Conservation (phyloP, 2,329 filamentous ascomycete species). For the Talaromyces sp. region DNA sequence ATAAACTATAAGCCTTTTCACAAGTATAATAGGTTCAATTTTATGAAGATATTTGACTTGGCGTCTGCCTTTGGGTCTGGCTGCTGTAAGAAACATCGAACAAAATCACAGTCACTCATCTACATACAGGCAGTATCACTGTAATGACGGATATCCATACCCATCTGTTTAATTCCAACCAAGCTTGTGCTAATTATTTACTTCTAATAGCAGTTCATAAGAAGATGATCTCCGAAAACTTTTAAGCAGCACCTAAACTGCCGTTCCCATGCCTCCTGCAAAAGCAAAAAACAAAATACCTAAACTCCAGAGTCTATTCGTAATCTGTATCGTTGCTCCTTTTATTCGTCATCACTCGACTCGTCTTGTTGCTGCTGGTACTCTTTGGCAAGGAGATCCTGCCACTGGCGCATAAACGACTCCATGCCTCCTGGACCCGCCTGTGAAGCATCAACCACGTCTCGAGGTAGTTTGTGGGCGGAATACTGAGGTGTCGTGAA, state of each 20-base stretch:
- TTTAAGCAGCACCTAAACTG: not conserved
- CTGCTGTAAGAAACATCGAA: not conserved
- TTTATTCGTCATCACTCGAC: conserved; percentile 25
- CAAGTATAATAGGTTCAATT: not conserved
- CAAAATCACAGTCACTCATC: not conserved
- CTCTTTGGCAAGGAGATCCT: conserved; percentile 48
- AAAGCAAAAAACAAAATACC: not conserved
- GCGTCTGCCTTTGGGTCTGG: not conserved
- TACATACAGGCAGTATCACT: not conserved
- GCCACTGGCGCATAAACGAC: conserved; percentile 75
- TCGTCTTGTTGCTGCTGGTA: conserved; percentile 33
- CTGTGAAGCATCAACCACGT: conserved; percentile 69
- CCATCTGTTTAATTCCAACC: not conserved
- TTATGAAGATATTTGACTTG: not conserved
- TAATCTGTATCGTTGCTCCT: not conserved
- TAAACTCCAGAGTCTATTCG: not conserved
- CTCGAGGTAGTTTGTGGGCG: conserved; percentile 89
- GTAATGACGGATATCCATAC: not conserved
- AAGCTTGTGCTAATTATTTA: not conserved
- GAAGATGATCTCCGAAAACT: not conserved
- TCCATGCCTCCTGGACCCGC: conserved; percentile 69
- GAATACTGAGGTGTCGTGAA: conserved; percentile 85
- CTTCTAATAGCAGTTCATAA: not conserved
- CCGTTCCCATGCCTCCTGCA: not conserved
- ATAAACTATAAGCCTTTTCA: conserved; percentile 69